Evolutionary conservation across 2,329 filamentous ascomycete genomes (phyloP), one percentile per base, ranked within the genome.

Genomic region (Cadophora malorum): DNA sequence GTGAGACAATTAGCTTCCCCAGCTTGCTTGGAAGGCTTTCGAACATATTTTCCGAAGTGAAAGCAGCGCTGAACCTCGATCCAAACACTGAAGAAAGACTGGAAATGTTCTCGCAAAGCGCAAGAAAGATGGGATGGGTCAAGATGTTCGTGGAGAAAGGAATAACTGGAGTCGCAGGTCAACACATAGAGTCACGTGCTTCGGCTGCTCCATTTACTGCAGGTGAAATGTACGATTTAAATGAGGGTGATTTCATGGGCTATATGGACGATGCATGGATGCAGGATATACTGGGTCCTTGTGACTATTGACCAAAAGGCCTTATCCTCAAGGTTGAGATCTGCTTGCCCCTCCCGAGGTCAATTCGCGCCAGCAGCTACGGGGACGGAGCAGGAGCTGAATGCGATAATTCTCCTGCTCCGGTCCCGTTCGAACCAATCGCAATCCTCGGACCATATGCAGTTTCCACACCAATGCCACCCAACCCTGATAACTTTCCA

Each of bases 1-100:
- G 75, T 19, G 74, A 77, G 35, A 75, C 69, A 3, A 73, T 81
- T 1, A 67, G 78, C 63, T 68, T 81, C 1, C 63, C 75, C 16
- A 70, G 71, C 7, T 71, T 76, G 6, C 69, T 81, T 19, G 79
- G 79, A 25, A 70, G 67, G 45, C 75, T 80, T 63, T 64, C 74
- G 0, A 67, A 76, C 25, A 77, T 74, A 50, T 72, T 79, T 3
- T 73, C 77, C 3, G 14, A 52, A 33, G 63, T 49, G 7, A 68
- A 67, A 52, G 12, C 8, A 4, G 64, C 47, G 1, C 53, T 70
- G 8, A 47, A 53, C 14, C 21, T 71, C n/a, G 69, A 72, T 47
- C 50, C 61, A 35, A 52, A 66, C 59, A 69, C 63, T 3, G 12
- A 1, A 31, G 14, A 61, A 19, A 56, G 56, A 10, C 33, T 61